Evolutionary conservation across 169 alveolate genomes (phyloP).

Genomic region (Eimeria zaria): DNA sequence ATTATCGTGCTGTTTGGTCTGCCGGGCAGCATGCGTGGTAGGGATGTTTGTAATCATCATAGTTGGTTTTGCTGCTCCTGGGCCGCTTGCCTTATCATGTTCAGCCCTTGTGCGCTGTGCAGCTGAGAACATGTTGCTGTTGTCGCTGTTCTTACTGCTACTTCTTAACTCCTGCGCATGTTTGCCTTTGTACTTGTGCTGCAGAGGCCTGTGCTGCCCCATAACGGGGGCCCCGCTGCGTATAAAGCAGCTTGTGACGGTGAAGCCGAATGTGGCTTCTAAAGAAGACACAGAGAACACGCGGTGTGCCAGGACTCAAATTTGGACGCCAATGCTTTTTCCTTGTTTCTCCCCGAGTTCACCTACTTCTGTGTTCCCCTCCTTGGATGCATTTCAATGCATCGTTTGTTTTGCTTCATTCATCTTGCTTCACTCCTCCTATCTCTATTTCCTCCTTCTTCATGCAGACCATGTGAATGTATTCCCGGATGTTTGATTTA

Average conservation of each 20-base stretch:
- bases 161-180: background rate
- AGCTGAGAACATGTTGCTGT: background rate
- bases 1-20: background rate
- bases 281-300: constrained; percentile 71
- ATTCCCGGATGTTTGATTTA: background rate
- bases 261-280: constrained; percentile 89
- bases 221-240: constrained; percentile 90
- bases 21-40: background rate
- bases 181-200: constrained; percentile 10
- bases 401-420: background rate
- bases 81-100: background rate
- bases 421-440: background rate
- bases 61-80: background rate
- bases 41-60: background rate
- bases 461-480: no score
- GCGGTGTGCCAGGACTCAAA: constrained; percentile 38
- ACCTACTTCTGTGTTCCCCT: background rate
- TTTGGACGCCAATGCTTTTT: background rate
- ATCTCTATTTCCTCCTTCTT: background rate
- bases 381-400: background rate
- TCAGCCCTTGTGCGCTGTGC: background rate
- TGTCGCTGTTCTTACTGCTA: background rate
- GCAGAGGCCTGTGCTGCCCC: constrained; percentile 89
- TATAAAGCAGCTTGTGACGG: constrained; percentile 89
- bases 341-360: background rate